phyloP scores from a whole-genome alignment of 2,329 filamentous ascomycete species.

The Fusarium zealandicum region DNA sequence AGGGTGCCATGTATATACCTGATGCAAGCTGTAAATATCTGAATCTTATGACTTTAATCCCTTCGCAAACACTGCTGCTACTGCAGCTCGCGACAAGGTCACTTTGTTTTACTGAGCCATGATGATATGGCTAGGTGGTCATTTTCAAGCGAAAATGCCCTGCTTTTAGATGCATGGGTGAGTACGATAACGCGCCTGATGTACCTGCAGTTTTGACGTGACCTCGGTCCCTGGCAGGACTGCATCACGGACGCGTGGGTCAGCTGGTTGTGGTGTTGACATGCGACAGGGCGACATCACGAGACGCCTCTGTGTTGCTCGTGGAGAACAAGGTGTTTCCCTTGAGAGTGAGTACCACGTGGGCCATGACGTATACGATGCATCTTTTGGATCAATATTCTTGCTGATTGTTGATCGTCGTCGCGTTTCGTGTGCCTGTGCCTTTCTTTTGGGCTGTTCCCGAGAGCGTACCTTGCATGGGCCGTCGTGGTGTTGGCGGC shows the following conservation, averaged over 20 bases:
- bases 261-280: conserved; percentile 39
- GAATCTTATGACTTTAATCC: conserved; percentile 49
- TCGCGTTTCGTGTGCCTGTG: not conserved
- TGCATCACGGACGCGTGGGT: conserved; percentile 39
- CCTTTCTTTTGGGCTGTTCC: too few relatives aligned
- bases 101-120: conserved; percentile 20
- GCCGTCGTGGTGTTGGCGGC: conserved; percentile 24
- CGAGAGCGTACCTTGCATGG: conserved; percentile 30
- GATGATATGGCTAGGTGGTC: conserved; percentile 27
- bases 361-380: conserved; percentile 27
- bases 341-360: conserved; percentile 28
- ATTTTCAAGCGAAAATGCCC: conserved; percentile 33
- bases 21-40: conserved; percentile 48
- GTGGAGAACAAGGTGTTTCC: conserved; percentile 3
- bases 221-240: conserved; percentile 23
- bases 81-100: conserved; percentile 25
- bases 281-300: conserved; percentile 35
- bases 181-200: conserved; percentile 40
- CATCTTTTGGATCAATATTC: conserved; percentile 14
- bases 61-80: conserved; percentile 26
- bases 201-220: conserved; percentile 32
- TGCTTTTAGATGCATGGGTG: conserved; percentile 34
- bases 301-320: conserved; percentile 15
- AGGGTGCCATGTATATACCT: conserved; percentile 51
- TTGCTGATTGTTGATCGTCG: conserved; percentile 15